Conservation (phyloP, 2,329 filamentous ascomycete genomes). For the Aspergillus fructus region DNA sequence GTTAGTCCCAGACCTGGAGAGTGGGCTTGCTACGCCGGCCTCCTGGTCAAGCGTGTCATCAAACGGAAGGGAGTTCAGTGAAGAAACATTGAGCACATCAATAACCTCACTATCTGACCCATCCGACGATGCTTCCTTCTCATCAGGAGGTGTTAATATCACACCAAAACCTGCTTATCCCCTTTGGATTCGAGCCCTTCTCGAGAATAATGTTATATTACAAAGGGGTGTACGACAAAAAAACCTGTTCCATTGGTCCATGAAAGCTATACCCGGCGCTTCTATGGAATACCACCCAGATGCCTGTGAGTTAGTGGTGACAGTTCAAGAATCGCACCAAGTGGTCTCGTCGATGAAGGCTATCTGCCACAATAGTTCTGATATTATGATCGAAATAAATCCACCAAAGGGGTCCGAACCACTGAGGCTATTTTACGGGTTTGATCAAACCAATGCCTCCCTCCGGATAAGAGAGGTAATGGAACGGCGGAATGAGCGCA, state of each 20-base stretch:
- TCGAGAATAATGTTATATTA: constrained; percentile 8
- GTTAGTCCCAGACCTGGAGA: constrained; percentile 39
- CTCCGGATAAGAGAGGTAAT: constrained; percentile 91
- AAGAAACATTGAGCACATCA: constrained; percentile 9
- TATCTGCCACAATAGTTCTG: constrained; percentile 9
- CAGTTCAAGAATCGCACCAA: background rate
- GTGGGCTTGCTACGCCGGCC: constrained; percentile 51
- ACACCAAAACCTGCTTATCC: background rate
- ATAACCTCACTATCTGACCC: constrained; percentile 14
- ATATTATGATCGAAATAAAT: constrained; percentile 12
- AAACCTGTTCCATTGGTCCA: constrained; percentile 15
- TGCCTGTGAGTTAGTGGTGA: constrained; percentile 6
- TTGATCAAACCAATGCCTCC: constrained; percentile 85
- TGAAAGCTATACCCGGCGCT: constrained; percentile 2
- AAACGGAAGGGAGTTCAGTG: constrained; percentile 5
- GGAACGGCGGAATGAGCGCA: constrained; percentile 86
- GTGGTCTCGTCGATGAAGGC: constrained; percentile 2
- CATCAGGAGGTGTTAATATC: background rate
- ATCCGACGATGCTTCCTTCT: constrained; percentile 1
- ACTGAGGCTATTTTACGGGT: constrained; percentile 80
- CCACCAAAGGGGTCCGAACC: constrained; percentile 33
- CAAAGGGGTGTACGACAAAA: constrained; percentile 3
- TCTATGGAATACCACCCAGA: constrained; percentile 4
- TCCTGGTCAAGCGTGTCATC: constrained; percentile 61
- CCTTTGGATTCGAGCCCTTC: constrained; percentile 13